Conservation (phyloP, 495 filamentous ascomycete species). For the Xylaria sp. region DNA sequence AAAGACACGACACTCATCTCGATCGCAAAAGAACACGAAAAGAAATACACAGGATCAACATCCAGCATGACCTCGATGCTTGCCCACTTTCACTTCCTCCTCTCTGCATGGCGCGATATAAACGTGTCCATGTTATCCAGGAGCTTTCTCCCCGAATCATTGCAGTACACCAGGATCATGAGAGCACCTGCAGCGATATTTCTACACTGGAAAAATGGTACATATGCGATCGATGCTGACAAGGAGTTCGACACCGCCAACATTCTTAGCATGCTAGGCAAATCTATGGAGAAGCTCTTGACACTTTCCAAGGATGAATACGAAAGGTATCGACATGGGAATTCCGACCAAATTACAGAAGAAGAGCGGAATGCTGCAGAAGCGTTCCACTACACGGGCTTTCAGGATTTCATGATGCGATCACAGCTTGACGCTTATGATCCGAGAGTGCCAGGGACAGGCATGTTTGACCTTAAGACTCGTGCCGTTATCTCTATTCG, state of each 20-base stretch:
- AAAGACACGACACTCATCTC: conserved; percentile 71
- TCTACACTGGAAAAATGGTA: conserved; percentile 80
- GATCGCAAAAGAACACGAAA: conserved; percentile 69
- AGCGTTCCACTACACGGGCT: conserved; percentile 84
- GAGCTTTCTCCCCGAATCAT: conserved; percentile 63
- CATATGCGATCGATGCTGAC: conserved; percentile 96
- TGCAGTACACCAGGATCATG: conserved; percentile 73
- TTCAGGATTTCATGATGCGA: conserved; percentile 92
- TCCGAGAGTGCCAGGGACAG: conserved; percentile 82
- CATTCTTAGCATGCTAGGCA: conserved; percentile 86
- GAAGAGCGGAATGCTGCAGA: conserved; percentile 72
- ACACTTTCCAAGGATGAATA: conserved; percentile 81
- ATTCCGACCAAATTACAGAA: conserved; percentile 66
- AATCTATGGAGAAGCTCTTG: conserved; percentile 96
- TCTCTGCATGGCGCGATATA: conserved; percentile 81
- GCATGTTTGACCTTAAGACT: conserved; percentile 98
- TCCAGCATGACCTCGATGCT: conserved; percentile 93
- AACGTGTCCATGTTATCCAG: conserved; percentile 70
- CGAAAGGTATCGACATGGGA: conserved; percentile 77
- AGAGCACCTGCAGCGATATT: conserved; percentile 81
- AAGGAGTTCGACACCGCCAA: conserved; percentile 90
- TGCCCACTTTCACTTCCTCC: conserved; percentile 89
- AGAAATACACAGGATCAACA: conserved; percentile 92
- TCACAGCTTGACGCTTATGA: conserved; percentile 96
- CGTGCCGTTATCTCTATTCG: conserved; percentile 89